Percentiles rank a stretch among this genome's conserved stretches.
phyloP scores from a whole-genome alignment of 805 yeast genomes.

The Saturnispora quitensis region DNA sequence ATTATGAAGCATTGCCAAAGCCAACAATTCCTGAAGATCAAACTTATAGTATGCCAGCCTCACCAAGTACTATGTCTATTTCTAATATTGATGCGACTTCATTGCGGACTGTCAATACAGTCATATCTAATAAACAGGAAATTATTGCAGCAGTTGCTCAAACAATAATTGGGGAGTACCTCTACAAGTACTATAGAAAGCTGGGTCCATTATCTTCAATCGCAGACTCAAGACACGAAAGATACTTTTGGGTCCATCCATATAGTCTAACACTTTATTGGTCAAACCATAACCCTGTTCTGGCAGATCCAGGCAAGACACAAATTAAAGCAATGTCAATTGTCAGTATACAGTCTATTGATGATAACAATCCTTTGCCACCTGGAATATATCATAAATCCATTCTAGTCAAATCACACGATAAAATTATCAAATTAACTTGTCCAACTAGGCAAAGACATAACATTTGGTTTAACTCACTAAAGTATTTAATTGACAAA shows the following conservation, averaged over 20 bases:
- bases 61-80: conserved; percentile 4
- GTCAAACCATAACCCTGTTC: conserved; percentile 73
- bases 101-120: conserved; percentile 39
- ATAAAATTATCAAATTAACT: conserved; percentile 64
- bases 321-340: conserved; percentile 77
- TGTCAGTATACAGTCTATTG: conserved; percentile 65
- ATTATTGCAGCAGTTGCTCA: conserved; percentile 85
- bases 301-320: conserved; percentile 54
- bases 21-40: conserved; percentile 12
- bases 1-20: not conserved
- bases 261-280: conserved; percentile 85
- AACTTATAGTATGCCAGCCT: conserved; percentile 9
- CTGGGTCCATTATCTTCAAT: conserved; percentile 66
- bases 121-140: conserved; percentile 58
- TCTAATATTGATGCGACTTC: conserved; percentile 15
- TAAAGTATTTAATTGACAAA: conserved; percentile 64
- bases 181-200: conserved; percentile 76
- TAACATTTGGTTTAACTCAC: conserved; percentile 82
- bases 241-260: conserved; percentile 96
- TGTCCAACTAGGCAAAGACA: conserved; percentile 85
- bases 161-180: conserved; percentile 85
- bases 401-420: conserved; percentile 58
- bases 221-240: conserved; percentile 75
- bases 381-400: conserved; percentile 83
- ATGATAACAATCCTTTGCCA: conserved; percentile 80